phyloP scores from a whole-genome alignment of 805 yeast species.

The Teunomyces lycoperdinae region DNA sequence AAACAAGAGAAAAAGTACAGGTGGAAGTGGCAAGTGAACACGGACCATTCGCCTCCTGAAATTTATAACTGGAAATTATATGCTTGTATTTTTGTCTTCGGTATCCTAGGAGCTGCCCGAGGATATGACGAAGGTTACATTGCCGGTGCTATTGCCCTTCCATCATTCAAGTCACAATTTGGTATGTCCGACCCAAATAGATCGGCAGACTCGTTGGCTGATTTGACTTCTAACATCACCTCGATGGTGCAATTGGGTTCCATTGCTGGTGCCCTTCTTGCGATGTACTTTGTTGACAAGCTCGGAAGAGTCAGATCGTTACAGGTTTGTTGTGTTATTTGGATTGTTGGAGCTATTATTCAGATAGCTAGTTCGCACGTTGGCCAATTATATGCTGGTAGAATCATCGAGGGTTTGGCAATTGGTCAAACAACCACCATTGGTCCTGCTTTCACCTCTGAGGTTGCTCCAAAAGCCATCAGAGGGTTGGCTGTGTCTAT shows the following conservation, averaged over 20 bases:
- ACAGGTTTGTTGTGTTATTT: constrained; percentile 17
- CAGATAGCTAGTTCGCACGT: constrained; percentile 16
- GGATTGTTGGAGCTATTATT: constrained; percentile 20
- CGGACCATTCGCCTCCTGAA: constrained; percentile 19
- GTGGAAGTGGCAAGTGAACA: constrained; percentile 16
- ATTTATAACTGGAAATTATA: constrained; percentile 21
- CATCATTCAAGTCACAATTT: constrained; percentile 16
- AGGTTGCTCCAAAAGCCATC: constrained; percentile 21
- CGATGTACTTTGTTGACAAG: constrained; percentile 22
- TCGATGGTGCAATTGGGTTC: constrained; percentile 25
- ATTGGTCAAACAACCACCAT: constrained; percentile 25
- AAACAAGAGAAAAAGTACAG: constrained; percentile 3
- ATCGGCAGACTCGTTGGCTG: constrained; percentile 14
- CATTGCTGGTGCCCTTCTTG: constrained; percentile 21
- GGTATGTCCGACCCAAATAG: constrained; percentile 17
- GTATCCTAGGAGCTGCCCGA: constrained; percentile 23
- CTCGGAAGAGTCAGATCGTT: constrained; percentile 22
- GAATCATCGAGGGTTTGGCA: constrained; percentile 23
- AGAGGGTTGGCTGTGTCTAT: constrained; percentile 22
- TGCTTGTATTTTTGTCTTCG: constrained; percentile 19
- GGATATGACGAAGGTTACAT: constrained; percentile 24
- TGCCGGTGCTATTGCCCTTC: constrained; percentile 19
- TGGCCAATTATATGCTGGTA: constrained; percentile 24
- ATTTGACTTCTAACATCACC: constrained; percentile 21
- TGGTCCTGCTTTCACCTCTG: constrained; percentile 23